These are phyloP conservation scores for Hyphopichia wangnamkhiaoensis DNA, from an alignment of 1,139 yeast genomes.

Conservation along the genomic window DNA sequence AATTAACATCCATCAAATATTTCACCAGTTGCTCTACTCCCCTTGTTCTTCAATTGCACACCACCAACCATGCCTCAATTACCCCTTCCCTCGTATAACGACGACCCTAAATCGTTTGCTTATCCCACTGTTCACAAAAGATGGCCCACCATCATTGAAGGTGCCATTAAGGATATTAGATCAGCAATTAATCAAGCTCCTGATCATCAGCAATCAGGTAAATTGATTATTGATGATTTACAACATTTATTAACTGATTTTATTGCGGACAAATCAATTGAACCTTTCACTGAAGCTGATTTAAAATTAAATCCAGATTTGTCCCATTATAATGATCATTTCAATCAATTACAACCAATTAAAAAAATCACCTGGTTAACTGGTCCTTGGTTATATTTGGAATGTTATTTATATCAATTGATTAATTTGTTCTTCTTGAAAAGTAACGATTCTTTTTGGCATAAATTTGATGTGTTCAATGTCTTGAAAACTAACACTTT, in stretches of 20 bases:
- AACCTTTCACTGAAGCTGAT: conserved; percentile 45
- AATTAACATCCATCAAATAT: too few relatives aligned
- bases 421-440: conserved; percentile 50
- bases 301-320: conserved; percentile 44
- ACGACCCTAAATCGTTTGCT: conserved; percentile 78
- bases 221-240: conserved; percentile 36
- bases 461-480: conserved; percentile 69
- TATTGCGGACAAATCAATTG: conserved; percentile 38
- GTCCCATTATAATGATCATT: conserved; percentile 50
- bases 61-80: conserved; percentile 10
- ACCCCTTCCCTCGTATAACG: conserved; percentile 57
- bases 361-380: conserved; percentile 64
- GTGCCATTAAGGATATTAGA: conserved; percentile 62
- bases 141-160: conserved; percentile 83
- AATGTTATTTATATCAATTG: conserved; percentile 77
- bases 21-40: too few relatives aligned
- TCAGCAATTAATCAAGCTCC: conserved; percentile 15
- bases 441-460: conserved; percentile 42
- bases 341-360: conserved; percentile 27
- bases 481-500: conserved; percentile 73
- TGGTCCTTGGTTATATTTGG: conserved; percentile 93
- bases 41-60: not conserved
- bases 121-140: conserved; percentile 73
- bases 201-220: conserved; percentile 30
- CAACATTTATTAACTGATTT: conserved; percentile 38